Evolutionary conservation across 1,139 yeast genomes (phyloP).

Genomic region (Scheffersomyces quercinus): DNA sequence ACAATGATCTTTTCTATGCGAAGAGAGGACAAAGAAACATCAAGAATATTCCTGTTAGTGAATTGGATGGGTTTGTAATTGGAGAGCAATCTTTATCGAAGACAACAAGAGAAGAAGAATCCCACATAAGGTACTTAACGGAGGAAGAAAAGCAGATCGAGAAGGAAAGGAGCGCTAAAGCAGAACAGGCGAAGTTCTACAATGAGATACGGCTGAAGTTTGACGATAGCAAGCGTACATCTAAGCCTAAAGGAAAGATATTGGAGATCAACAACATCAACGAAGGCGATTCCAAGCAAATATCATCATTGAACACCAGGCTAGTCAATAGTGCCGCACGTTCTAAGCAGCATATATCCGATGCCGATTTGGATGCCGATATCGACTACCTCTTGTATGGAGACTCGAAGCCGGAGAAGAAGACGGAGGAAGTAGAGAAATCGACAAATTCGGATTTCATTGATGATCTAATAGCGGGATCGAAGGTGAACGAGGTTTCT

Average conservation of each 20-base stretch:
- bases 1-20: constrained; percentile 24
- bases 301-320: constrained; percentile 27
- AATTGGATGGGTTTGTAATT: constrained; percentile 38
- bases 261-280: constrained; percentile 41
- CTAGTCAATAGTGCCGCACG: constrained; percentile 12
- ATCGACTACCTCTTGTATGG: constrained; percentile 1
- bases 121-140: constrained; percentile 20
- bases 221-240: constrained; percentile 8
- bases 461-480: background rate
- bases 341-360: constrained; percentile 2
- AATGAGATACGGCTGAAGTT: constrained; percentile 32
- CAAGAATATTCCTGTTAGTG: constrained; percentile 25
- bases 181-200: constrained; percentile 29
- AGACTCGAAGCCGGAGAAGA: background rate
- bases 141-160: constrained; percentile 32
- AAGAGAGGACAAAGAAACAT: constrained; percentile 21
- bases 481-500: background rate
- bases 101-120: constrained; percentile 4
- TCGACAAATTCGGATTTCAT: background rate
- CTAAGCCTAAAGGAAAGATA: constrained; percentile 19
- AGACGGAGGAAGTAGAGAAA: background rate
- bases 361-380: constrained; percentile 18
- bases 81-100: constrained; percentile 25
- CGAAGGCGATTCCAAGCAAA: constrained; percentile 22
- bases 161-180: constrained; percentile 21